phyloP scores from a whole-genome alignment of 805 yeast genomes.

The Ogataea methanolica region DNA sequence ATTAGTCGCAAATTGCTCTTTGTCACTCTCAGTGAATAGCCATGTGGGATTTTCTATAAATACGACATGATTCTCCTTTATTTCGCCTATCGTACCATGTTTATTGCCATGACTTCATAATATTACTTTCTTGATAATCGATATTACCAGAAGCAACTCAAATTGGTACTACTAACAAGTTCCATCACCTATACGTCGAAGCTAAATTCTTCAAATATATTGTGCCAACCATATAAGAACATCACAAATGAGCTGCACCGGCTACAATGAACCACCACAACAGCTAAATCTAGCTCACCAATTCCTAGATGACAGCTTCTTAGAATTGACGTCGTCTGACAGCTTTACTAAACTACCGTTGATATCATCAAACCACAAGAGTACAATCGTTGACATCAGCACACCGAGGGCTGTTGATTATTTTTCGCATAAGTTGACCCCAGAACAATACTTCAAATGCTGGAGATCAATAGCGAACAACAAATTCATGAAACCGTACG shows the following conservation, averaged over 20 bases:
- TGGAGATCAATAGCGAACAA: slow-evolving; percentile 37
- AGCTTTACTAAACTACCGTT: slow-evolving; percentile 23
- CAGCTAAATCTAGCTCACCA: slow-evolving; percentile 22
- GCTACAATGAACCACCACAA: slow-evolving; percentile 1
- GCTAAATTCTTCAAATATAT: no score
- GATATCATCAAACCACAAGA: slow-evolving; percentile 14
- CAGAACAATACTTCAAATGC: slow-evolving; percentile 34
- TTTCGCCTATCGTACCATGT: no score
- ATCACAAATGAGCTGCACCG: neutral
- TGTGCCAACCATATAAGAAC: no score
- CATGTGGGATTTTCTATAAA: no score
- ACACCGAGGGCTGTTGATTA: slow-evolving; percentile 35
- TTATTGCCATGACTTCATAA: no score
- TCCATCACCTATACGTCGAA: no score
- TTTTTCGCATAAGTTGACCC: slow-evolving; percentile 33
- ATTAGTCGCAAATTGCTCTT: no score
- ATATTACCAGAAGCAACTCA: no score
- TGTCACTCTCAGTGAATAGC: no score
- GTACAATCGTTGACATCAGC: slow-evolving; percentile 5
- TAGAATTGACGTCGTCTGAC: slow-evolving; percentile 16
- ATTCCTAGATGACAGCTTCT: slow-evolving; percentile 28
- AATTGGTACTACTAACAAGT: no score
- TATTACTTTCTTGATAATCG: no score
- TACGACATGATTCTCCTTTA: no score
- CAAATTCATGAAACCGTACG: slow-evolving; percentile 31